Percentiles rank a stretch among this genome's conserved stretches.
These are phyloP conservation scores for Wickerhamiella allomyrinae DNA, from an alignment of 805 yeast genomes.

Conservation along the genomic window DNA sequence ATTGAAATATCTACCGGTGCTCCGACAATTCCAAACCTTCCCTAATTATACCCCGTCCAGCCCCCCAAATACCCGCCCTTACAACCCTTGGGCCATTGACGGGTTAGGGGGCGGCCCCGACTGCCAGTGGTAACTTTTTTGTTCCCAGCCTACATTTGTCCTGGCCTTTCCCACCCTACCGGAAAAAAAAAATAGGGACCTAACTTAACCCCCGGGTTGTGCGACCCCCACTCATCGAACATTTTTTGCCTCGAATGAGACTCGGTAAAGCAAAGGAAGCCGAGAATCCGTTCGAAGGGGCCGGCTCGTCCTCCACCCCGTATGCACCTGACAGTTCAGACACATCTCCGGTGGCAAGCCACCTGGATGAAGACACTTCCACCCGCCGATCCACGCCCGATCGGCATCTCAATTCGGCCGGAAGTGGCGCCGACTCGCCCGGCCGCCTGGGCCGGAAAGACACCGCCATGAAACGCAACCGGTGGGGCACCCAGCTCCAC, in stretches of 20 bases:
- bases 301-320: not conserved
- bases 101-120: no score
- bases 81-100: no score
- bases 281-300: not conserved
- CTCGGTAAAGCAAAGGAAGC: not conserved
- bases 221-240: no score
- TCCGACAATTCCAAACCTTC: no score
- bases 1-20: no score
- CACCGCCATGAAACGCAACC: slow-evolving; percentile 4
- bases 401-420: not conserved
- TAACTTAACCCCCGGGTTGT: no score
- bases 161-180: not conserved
- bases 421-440: no score
- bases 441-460: slow-evolving; percentile 4
- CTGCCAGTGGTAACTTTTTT: no score
- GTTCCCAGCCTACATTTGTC: not conserved
- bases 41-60: no score
- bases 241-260: no score
- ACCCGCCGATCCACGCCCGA: not conserved
- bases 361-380: not conserved
- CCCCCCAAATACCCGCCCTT: no score
- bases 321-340: not conserved
- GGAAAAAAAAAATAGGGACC: no score
- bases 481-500: slow-evolving; percentile 3
- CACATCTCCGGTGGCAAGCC: not conserved